Evolutionary conservation across 306 rosid genomes (phyloP), one percentile per base, ranked within the genome.

Genomic region (Sindora glabra): DNA sequence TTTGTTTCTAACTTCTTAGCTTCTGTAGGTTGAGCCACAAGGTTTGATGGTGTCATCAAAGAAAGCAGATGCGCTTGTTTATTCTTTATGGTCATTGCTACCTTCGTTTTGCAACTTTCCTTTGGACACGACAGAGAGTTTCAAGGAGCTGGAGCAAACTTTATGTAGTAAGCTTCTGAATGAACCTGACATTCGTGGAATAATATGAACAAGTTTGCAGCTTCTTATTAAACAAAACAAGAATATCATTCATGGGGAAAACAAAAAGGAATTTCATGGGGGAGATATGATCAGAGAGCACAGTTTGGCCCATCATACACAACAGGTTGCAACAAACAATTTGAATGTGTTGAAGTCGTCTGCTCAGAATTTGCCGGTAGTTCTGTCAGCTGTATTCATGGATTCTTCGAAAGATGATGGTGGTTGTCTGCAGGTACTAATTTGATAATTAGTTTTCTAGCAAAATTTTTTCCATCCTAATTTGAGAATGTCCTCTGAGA

Each of bases 51-150:
- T 78, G 59, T 76, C 90, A 8, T 88, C 95, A 48, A 81, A 94
- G 69, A 83, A 77, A 76, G 76, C 83, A 25, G 89, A 92, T 53
- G 80, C 88, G 14, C 64, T 88, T 37, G 76, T 52, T 15, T 84
- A 86, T 75, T 84, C 98, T 30, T 69, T 92, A 74, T 92, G 95
- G 96, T 92, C 96, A 47, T 69, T 91, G 73, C 70, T 91, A 51
- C 96, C 98, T 76, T 83, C 98, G 36, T 88, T 91, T 79, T 92
- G 98, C 72, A 83, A 88, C 73, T 92, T 79, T 59, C 90, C 96
- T 58, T 65, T 76, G 56, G 98, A 92, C 77, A 82, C 89, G 41
- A 78, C 89, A 63, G 71, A 81, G 71, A 79, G 86, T 79, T 83
- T 88, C 70, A 73, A 64, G 61, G 75, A 65, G 55, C 74, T 92